phyloP scores from a whole-genome alignment of 345 rosid species.

The Clarkia xantiana region DNA sequence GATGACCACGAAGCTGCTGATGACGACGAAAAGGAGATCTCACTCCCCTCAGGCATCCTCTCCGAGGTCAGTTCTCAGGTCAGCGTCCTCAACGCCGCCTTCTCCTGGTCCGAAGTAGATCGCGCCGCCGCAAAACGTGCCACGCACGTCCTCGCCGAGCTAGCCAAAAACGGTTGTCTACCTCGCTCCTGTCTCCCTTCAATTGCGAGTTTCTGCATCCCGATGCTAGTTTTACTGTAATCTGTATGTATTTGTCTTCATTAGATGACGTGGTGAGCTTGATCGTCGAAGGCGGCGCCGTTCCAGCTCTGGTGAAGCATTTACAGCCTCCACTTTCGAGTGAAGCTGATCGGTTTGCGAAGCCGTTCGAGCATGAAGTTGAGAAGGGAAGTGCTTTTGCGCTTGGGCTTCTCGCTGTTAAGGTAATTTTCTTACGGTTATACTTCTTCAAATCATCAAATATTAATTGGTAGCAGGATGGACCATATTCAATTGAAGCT shows the following conservation, averaged over 20 bases:
- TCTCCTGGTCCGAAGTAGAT: constrained; percentile 86
- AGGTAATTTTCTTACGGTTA: constrained; percentile 26
- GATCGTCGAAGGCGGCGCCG: constrained; percentile 93
- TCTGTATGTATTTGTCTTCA: neutral
- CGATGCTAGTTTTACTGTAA: neutral
- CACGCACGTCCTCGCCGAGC: constrained; percentile 91
- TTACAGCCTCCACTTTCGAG: constrained; percentile 55
- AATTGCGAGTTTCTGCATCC: neutral
- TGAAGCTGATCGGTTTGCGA: constrained; percentile 33
- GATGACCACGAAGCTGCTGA: constrained; percentile 20
- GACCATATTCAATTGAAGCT: no score
- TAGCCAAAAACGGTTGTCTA: constrained; percentile 85
- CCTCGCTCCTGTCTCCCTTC: constrained; percentile 9
- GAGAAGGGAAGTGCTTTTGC: constrained; percentile 99
- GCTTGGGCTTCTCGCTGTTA: constrained; percentile 87
- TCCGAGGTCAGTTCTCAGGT: constrained; percentile 65
- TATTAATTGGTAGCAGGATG: no score
- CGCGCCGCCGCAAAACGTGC: constrained; percentile 95
- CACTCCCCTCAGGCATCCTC: constrained; percentile 35
- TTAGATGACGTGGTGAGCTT: constrained; percentile 89
- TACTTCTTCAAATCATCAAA: neutral
- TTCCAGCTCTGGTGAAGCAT: constrained; percentile 90
- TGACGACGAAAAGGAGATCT: constrained; percentile 35
- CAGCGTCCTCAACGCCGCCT: constrained; percentile 43
- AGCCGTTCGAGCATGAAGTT: constrained; percentile 89